Evolutionary conservation across 176 grass and related monocot genomes (phyloP).

Genomic region (Phragmites australis): DNA sequence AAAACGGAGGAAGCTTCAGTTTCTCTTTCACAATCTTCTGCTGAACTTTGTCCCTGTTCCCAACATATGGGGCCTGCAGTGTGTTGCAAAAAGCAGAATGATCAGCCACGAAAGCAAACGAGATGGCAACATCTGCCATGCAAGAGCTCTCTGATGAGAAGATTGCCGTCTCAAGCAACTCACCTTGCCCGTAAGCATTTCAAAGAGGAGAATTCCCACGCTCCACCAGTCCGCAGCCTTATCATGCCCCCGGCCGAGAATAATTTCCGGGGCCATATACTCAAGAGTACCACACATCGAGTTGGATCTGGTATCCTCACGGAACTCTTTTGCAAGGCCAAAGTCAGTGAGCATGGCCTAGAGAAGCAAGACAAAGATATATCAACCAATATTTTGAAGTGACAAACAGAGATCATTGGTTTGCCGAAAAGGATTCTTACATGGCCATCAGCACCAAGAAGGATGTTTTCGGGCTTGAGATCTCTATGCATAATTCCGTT

Average conservation of each 20-base stretch:
- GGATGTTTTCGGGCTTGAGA: constrained; percentile 97
- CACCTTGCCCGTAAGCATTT: constrained; percentile 98
- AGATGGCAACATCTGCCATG: not conserved
- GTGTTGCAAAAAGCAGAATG: constrained; percentile 20
- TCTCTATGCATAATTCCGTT: constrained; percentile 98
- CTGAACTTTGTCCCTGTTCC: constrained; percentile 81
- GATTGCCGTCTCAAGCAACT: not conserved
- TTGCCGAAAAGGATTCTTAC: constrained; percentile 44
- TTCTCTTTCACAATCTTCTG: constrained; percentile 93
- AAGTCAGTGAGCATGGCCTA: constrained; percentile 98
- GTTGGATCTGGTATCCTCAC: constrained; percentile 85
- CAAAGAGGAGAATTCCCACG: constrained; percentile 89
- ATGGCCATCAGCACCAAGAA: constrained; percentile 87
- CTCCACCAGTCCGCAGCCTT: constrained; percentile 99
- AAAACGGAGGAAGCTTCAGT: constrained; percentile 79
- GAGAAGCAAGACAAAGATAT: not conserved
- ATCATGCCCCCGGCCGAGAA: constrained; percentile 82
- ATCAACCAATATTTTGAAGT: constrained; percentile 1
- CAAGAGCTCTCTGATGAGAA: not conserved
- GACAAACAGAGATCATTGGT: not conserved
- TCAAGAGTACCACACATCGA: constrained; percentile 92
- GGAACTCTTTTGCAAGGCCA: constrained; percentile 89
- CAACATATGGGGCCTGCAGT: constrained; percentile 73
- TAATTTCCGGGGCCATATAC: constrained; percentile 97
- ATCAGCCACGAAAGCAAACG: not conserved